Conservation (phyloP, 345 rosid genomes). For the Arabis alpina region DNA sequence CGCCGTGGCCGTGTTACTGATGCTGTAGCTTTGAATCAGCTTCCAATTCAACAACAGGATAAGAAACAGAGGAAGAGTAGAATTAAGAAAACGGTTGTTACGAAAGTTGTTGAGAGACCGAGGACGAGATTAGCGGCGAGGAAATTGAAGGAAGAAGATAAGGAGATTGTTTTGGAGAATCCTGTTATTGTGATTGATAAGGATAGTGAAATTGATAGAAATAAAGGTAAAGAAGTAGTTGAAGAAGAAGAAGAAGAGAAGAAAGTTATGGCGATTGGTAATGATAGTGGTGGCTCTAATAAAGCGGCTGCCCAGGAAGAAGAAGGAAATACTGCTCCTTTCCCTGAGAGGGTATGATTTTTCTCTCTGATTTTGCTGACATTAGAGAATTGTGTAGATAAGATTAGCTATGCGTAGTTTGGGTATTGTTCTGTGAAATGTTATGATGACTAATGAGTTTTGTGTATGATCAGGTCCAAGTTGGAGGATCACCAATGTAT, state of each 20-base stretch:
- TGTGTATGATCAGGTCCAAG: slow-evolving; percentile 66
- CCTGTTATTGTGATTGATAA: slow-evolving; percentile 45
- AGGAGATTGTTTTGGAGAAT: slow-evolving; percentile 31
- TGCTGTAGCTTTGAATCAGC: slow-evolving; percentile 39
- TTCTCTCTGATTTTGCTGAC: not conserved
- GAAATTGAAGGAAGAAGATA: slow-evolving; percentile 50
- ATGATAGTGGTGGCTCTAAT: slow-evolving; percentile 76
- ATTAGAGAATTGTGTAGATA: not conserved
- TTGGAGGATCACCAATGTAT: slow-evolving; percentile 90
- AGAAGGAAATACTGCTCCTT: slow-evolving; percentile 87
- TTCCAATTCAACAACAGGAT: slow-evolving; percentile 19
- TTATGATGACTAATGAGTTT: slow-evolving; percentile 13
- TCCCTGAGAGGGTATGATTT: slow-evolving; percentile 75
- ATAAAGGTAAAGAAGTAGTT: slow-evolving; percentile 45
- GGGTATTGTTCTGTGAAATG: not conserved
- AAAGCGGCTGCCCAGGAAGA: slow-evolving; percentile 83
- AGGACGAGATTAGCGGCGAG: slow-evolving; percentile 62
- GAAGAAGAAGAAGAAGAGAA: slow-evolving; percentile 38
- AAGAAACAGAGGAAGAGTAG: slow-evolving; percentile 43
- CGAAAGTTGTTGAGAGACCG: slow-evolving; percentile 49
- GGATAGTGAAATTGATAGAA: slow-evolving; percentile 40
- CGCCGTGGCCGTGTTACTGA: slow-evolving; percentile 66
- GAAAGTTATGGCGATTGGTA: slow-evolving; percentile 58
- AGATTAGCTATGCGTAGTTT: not conserved
- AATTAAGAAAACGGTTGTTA: slow-evolving; percentile 49